phyloP scores from a whole-genome alignment of 139 green algal genomes.

The Dunaliella primolecta region DNA sequence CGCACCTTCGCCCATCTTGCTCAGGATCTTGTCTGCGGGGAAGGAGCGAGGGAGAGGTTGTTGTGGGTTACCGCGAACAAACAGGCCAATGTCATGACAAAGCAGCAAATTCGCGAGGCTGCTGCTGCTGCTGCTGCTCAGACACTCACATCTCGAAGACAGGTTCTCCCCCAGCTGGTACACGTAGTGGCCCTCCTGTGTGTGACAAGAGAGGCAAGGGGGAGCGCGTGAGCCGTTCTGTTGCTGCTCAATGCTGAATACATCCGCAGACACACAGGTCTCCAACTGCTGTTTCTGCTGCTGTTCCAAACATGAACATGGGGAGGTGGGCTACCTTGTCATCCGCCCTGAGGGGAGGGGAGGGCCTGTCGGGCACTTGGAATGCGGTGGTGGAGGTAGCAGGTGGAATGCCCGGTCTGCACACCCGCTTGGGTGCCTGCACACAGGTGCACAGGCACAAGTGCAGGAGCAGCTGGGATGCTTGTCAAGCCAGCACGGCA shows the following conservation, averaged over 20 bases:
- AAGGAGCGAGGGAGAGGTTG: too few species aligned
- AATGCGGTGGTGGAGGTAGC: constrained; percentile 43
- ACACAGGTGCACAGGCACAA: too few species aligned
- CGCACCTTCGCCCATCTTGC: constrained; percentile 88
- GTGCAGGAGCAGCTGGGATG: too few species aligned
- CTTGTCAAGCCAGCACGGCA: too few species aligned
- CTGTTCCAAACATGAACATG: too few species aligned
- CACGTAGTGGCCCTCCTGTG: constrained; percentile 79
- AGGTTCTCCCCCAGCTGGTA: constrained; percentile 86
- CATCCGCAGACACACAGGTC: too few species aligned
- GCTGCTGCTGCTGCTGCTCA: not conserved
- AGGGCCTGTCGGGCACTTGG: constrained; percentile 47
- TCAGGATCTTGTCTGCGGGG: constrained; percentile 87
- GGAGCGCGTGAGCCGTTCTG: not conserved
- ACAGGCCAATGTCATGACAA: not conserved
- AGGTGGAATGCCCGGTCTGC: constrained; percentile 48
- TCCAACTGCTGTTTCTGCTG: too few species aligned
- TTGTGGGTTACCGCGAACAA: not conserved
- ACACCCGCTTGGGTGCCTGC: constrained; percentile 17
- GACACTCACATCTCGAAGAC: constrained; percentile 69
- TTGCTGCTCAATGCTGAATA: not conserved
- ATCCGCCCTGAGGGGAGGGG: constrained; percentile 50
- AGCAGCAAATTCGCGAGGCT: not conserved
- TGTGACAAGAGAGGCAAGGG: not conserved
- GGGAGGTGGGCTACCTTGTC: constrained; percentile 70